These are phyloP conservation scores for Nakazawaea wyomingensis DNA, from an alignment of 805 yeast genomes.

Conservation along the genomic window DNA sequence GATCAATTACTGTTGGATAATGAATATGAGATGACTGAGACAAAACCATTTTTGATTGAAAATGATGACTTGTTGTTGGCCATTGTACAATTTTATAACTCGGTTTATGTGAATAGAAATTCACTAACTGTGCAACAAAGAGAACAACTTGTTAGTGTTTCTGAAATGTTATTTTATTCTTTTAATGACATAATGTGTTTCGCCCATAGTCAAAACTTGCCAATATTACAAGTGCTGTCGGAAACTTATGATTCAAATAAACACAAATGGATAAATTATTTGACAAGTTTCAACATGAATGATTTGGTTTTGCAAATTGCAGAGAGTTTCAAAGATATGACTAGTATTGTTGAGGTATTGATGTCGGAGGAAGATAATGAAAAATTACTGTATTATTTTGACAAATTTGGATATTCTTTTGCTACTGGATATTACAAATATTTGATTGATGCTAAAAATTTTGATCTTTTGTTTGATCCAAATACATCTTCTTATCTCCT, in stretches of 20 bases:
- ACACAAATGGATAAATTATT: constrained; percentile 52
- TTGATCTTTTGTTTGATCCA: constrained; percentile 49
- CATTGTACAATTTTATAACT: constrained; percentile 11
- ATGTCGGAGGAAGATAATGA: constrained; percentile 26
- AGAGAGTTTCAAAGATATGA: constrained; percentile 61
- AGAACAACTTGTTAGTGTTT: constrained; percentile 1
- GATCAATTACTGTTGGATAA: constrained; percentile 6
- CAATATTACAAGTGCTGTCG: not conserved
- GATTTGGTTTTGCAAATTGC: constrained; percentile 56
- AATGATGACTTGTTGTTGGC: constrained; percentile 15
- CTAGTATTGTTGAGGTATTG: constrained; percentile 52
- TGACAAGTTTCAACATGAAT: constrained; percentile 45
- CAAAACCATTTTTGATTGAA: constrained; percentile 18
- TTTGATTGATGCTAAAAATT: constrained; percentile 48
- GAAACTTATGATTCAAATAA: constrained; percentile 5
- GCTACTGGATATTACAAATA: constrained; percentile 58
- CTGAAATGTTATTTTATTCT: constrained; percentile 11
- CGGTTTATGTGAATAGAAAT: not conserved
- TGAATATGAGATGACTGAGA: constrained; percentile 5
- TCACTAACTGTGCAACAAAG: not conserved
- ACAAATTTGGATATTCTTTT: constrained; percentile 61
- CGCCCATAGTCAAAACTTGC: not conserved
- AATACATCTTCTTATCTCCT: constrained; percentile 44
- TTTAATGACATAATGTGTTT: constrained; percentile 10
- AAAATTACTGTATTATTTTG: constrained; percentile 46